Conservation (phyloP, 345 rosid species). For the Acer yangbiense region DNA sequence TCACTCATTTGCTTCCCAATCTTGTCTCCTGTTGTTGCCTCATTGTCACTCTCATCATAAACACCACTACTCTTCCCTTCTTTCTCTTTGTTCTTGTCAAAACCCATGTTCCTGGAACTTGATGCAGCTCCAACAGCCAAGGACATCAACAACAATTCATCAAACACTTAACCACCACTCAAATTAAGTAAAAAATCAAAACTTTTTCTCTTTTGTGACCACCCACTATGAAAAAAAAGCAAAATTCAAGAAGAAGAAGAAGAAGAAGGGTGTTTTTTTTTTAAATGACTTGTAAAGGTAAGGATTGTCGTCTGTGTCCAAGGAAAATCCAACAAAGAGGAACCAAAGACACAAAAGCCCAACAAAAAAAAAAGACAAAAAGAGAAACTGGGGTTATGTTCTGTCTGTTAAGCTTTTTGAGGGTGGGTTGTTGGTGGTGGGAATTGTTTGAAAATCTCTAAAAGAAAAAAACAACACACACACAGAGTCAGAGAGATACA, state of each 20-base stretch:
- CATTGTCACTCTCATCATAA: slow-evolving; percentile 29
- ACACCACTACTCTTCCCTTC: slow-evolving; percentile 15
- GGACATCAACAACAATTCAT: slow-evolving; percentile 55
- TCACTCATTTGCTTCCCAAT: slow-evolving; percentile 47
- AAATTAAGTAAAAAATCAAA: not conserved
- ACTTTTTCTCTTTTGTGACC: not conserved
- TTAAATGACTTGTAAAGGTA: not conserved
- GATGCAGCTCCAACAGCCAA: slow-evolving; percentile 48
- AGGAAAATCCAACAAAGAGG: not conserved
- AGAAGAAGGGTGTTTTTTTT: too few species aligned
- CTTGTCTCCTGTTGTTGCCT: slow-evolving; percentile 25
- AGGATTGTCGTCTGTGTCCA: slow-evolving; percentile 10
- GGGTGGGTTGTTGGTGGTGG: slow-evolving; percentile 22
- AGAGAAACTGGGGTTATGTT: not conserved
- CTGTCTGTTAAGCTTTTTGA: not conserved
- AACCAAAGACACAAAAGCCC: slow-evolving; percentile 17
- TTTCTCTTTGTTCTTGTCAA: slow-evolving; percentile 36
- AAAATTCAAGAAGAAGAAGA: not conserved
- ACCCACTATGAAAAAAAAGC: not conserved
- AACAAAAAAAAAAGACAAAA: not conserved
- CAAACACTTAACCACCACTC: slow-evolving; percentile 14
- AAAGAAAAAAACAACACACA: slow-evolving; percentile 4
- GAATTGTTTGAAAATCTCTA: slow-evolving; percentile 20
- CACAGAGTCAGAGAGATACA: not conserved
- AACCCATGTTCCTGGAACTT: slow-evolving; percentile 62